Percentiles rank a stretch among this genome's conserved stretches.
Evolutionary conservation across 192 early-diverging fungal species (phyloP).

Genomic region (Backusella sp.): DNA sequence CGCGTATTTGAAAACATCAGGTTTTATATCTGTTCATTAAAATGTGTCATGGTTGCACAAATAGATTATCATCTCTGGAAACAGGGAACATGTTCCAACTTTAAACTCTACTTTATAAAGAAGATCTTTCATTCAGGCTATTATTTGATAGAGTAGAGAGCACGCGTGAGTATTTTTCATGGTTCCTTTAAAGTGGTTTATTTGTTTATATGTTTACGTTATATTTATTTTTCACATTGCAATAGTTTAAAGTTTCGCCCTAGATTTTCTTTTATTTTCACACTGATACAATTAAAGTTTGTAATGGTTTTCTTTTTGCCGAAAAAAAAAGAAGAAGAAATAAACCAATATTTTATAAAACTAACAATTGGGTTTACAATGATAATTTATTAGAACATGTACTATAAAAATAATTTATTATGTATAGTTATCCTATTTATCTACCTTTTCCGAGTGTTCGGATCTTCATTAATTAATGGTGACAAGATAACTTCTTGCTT

Average conservation of each 20-base stretch:
- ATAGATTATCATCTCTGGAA: slow-evolving; percentile 6
- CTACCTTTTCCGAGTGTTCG: neutral
- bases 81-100: neutral
- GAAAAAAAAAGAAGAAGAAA: neutral
- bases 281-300: neutral
- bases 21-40: neutral
- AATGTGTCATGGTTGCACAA: neutral
- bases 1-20: neutral
- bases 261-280: neutral
- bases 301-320: neutral
- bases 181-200: neutral
- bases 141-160: neutral
- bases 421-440: neutral
- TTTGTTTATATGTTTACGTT: neutral
- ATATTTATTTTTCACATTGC: neutral
- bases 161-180: neutral
- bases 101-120: neutral
- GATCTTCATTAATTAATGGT: neutral
- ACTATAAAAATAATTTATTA: neutral
- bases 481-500: neutral
- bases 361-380: neutral
- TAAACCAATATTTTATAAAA: neutral
- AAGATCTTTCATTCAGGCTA: neutral
- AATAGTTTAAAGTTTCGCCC: neutral
- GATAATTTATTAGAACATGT: neutral